Evolutionary conservation across 2,329 filamentous ascomycete genomes (phyloP).

Genomic region (Cercospora citrullina): DNA sequence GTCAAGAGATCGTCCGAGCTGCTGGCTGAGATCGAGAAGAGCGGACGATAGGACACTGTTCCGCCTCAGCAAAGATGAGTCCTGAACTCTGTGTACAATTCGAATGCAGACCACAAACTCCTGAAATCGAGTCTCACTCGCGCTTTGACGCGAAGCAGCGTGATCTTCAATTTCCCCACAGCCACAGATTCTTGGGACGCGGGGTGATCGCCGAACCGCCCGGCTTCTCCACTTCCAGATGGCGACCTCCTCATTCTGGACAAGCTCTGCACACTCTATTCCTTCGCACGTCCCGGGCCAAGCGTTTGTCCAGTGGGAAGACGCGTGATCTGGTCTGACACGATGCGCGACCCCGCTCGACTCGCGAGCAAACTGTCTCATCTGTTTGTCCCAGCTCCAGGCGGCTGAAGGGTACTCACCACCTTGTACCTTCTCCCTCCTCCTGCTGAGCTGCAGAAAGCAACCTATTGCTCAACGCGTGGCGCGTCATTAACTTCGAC

Average conservation of each 20-base stretch:
- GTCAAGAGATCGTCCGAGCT: slow-evolving; percentile 29
- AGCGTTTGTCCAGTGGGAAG: not conserved
- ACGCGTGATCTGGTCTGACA: slow-evolving; percentile 9
- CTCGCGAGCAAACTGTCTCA: slow-evolving; percentile 5
- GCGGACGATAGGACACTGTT: not conserved
- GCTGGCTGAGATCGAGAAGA: slow-evolving; percentile 8
- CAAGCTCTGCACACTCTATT: not conserved
- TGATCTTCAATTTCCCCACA: slow-evolving; percentile 5
- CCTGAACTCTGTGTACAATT: not conserved
- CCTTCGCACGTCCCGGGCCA: slow-evolving; percentile 7
- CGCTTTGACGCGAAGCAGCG: slow-evolving; percentile 4
- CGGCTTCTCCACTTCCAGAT: not conserved
- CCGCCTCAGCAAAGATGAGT: not conserved
- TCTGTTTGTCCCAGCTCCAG: not conserved
- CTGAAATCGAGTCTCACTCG: not conserved
- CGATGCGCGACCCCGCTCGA: slow-evolving; percentile 14
- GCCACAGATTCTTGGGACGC: not conserved
- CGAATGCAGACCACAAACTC: not conserved
- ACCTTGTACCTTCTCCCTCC: slow-evolving; percentile 8
- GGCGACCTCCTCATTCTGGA: not conserved
- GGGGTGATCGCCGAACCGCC: slow-evolving; percentile 3
- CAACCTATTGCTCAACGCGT: slow-evolving; percentile 9
- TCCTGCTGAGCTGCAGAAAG: slow-evolving; percentile 12
- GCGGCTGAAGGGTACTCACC: slow-evolving; percentile 2
- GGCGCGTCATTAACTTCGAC: slow-evolving; percentile 12